Evolutionary conservation across 805 yeast genomes (phyloP).

Genomic region (Candida tallmaniae): DNA sequence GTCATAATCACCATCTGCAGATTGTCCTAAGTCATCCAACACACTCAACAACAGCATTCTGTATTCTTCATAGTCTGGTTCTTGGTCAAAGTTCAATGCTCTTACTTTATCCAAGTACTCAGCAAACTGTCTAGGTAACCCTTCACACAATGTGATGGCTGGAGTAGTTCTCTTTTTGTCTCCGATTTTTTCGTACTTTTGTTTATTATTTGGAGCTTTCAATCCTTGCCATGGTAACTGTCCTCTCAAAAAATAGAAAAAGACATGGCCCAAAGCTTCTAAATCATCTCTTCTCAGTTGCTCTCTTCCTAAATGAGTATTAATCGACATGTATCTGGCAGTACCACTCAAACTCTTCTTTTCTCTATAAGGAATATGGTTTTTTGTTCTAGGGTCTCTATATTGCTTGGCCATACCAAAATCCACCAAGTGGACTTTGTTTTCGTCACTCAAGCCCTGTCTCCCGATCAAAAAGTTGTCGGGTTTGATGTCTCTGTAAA

Average conservation of each 20-base stretch:
- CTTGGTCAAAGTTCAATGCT: constrained; percentile 84
- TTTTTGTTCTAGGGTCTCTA: constrained; percentile 92
- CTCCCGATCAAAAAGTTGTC: constrained; percentile 94
- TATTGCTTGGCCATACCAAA: constrained; percentile 99
- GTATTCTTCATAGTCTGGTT: constrained; percentile 85
- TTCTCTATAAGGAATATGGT: constrained; percentile 95
- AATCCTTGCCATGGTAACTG: constrained; percentile 98
- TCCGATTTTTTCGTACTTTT: constrained; percentile 95
- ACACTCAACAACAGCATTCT: constrained; percentile 57
- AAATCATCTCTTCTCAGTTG: constrained; percentile 95
- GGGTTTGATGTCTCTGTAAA: constrained; percentile 95
- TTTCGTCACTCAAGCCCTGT: constrained; percentile 79
- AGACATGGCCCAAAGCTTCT: constrained; percentile 95
- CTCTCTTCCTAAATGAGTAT: constrained; percentile 95
- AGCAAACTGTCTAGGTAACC: constrained; percentile 89
- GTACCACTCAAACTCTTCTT: constrained; percentile 95
- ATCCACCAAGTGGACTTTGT: constrained; percentile 84
- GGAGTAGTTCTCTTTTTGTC: constrained; percentile 91
- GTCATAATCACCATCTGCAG: constrained; percentile 86
- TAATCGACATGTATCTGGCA: constrained; percentile 97
- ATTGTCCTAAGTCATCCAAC: constrained; percentile 52
- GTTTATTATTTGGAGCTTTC: constrained; percentile 97
- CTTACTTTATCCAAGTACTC: constrained; percentile 87
- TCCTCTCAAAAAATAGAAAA: constrained; percentile 91
- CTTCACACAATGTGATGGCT: constrained; percentile 79